A percentile compares a stretch with the other conserved stretches of the same genome.
These are phyloP conservation scores for Wickerhamiella sergipiensis DNA, from an alignment of 805 yeast genomes.

Conservation along the genomic window DNA sequence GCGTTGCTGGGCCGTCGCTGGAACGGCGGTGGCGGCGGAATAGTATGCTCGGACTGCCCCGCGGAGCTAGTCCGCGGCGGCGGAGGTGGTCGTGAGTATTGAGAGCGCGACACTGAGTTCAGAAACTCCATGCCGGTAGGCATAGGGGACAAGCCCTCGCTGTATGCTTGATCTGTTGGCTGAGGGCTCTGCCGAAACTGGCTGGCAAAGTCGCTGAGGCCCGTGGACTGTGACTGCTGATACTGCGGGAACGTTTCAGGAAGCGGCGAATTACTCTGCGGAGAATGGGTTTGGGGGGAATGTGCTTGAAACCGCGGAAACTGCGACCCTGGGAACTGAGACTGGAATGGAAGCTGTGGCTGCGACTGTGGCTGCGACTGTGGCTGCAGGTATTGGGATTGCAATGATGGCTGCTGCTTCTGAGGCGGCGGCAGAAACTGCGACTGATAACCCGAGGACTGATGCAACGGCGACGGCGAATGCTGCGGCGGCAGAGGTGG, in stretches of 20 bases:
- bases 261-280: background rate
- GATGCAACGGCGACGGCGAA: background rate
- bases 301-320: too few species aligned
- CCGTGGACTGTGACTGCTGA: background rate
- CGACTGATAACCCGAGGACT: background rate
- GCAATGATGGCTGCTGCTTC: background rate
- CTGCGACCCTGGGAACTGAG: background rate
- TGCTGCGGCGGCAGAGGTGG: background rate
- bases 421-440: background rate
- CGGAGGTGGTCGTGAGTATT: background rate
- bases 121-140: slow-evolving; percentile 12
- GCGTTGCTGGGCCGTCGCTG: background rate
- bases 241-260: background rate
- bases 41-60: background rate
- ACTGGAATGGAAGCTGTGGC: background rate
- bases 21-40: background rate
- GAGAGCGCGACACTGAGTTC: slow-evolving; percentile 9
- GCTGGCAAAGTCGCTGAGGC: background rate
- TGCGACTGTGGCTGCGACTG: slow-evolving; percentile 10
- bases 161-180: background rate
- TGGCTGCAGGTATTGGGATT: background rate
- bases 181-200: background rate
- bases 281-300: background rate
- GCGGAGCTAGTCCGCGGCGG: background rate
- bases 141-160: background rate